Evolutionary conservation across 1,284 basidiomycete genomes (phyloP).

Genomic region (Heterobasidion occidentale): DNA sequence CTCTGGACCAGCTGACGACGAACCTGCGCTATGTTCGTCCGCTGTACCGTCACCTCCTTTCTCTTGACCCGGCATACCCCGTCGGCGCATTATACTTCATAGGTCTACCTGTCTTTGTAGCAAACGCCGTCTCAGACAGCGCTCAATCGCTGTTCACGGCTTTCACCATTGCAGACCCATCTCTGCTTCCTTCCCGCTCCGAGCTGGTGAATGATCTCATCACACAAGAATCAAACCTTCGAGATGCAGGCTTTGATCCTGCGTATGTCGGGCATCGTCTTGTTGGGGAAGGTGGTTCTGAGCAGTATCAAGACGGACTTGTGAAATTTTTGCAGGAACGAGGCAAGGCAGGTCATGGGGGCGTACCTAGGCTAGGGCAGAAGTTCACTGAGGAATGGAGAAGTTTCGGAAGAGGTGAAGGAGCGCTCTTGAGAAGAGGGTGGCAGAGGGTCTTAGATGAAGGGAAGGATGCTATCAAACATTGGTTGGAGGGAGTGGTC

Average conservation of each 20-base stretch:
- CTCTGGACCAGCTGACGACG: slow-evolving; percentile 26
- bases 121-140: slow-evolving; percentile 41
- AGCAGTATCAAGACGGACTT: slow-evolving; percentile 41
- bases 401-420: slow-evolving; percentile 24
- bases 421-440: slow-evolving; percentile 27
- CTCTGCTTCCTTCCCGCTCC: slow-evolving; percentile 30
- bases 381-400: slow-evolving; percentile 45
- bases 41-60: slow-evolving; percentile 44
- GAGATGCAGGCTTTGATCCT: slow-evolving; percentile 35
- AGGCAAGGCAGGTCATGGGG: slow-evolving; percentile 18
- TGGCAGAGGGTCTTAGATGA: slow-evolving; percentile 37
- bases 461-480: slow-evolving; percentile 19
- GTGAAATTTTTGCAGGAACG: slow-evolving; percentile 34
- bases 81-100: slow-evolving; percentile 45
- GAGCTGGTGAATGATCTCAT: slow-evolving; percentile 34
- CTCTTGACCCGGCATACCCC: slow-evolving; percentile 36
- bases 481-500: slow-evolving; percentile 29
- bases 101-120: slow-evolving; percentile 36
- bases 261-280: slow-evolving; percentile 41
- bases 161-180: slow-evolving; percentile 34
- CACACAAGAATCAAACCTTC: slow-evolving; percentile 29
- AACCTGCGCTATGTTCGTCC: slow-evolving; percentile 50
- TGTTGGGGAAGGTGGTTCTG: slow-evolving; percentile 25
- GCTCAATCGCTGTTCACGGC: slow-evolving; percentile 42
- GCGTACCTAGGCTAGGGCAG: slow-evolving; percentile 30